Percentiles rank a stretch among this genome's conserved stretches.
These are phyloP conservation scores for Cryphonectria japonica DNA, from an alignment of 2,329 filamentous ascomycete genomes.

Conservation along the genomic window DNA sequence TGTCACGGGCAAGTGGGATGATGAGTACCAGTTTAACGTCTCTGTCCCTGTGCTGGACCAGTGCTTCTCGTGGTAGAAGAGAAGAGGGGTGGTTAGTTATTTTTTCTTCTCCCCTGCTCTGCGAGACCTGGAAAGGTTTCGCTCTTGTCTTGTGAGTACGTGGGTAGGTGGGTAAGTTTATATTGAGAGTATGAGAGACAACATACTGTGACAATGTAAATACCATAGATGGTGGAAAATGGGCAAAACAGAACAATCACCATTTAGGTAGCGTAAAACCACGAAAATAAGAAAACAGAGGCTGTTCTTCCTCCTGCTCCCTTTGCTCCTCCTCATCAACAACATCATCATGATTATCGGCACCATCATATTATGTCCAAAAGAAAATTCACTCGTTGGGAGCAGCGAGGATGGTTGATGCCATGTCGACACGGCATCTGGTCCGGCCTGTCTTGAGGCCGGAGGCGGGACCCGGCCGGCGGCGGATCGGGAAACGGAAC, in stretches of 20 bases:
- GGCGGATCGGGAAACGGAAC: too few relatives aligned
- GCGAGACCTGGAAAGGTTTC: too few relatives aligned
- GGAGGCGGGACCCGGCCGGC: too few relatives aligned
- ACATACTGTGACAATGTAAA: background rate
- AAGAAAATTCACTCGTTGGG: too few relatives aligned
- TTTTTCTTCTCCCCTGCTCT: too few relatives aligned
- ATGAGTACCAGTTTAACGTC: slow-evolving; percentile 34
- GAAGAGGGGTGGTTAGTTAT: background rate
- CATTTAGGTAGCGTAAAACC: background rate
- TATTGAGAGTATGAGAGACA: background rate
- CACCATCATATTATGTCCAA: too few relatives aligned
- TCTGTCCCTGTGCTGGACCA: slow-evolving; percentile 34
- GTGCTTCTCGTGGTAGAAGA: slow-evolving; percentile 34
- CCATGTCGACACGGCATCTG: background rate
- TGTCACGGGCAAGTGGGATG: slow-evolving; percentile 36
- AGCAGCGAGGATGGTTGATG: background rate
- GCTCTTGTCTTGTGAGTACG: too few relatives aligned
- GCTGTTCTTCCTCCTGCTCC: background rate
- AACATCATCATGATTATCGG: background rate
- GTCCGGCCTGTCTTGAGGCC: background rate
- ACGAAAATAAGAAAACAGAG: too few relatives aligned
- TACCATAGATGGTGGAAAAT: background rate
- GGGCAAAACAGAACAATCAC: background rate
- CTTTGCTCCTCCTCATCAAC: background rate
- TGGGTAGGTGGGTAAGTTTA: too few relatives aligned